phyloP scores from a whole-genome alignment of 1,284 basidiomycete species.

The Naganishia sp. region DNA sequence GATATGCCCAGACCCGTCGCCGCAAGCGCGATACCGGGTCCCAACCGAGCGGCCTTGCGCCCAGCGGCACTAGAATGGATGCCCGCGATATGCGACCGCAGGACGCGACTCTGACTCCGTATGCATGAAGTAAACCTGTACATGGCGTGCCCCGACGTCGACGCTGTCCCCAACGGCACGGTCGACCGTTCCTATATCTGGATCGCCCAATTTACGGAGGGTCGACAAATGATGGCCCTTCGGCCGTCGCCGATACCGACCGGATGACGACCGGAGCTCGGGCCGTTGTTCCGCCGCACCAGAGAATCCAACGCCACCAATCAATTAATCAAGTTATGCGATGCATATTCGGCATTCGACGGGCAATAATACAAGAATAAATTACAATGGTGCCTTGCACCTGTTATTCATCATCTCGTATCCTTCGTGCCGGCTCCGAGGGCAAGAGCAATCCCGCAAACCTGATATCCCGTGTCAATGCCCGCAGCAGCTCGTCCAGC shows the following conservation, averaged over 20 bases:
- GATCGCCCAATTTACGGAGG: too few species aligned
- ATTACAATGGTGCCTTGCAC: not conserved
- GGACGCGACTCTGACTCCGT: not conserved
- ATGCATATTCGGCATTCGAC: not conserved
- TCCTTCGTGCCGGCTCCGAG: conserved; percentile 5
- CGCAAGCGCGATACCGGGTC: conserved; percentile 1
- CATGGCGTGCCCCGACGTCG: not conserved
- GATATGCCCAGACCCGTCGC: conserved; percentile 15
- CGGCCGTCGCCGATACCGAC: not conserved
- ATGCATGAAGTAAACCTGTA: not conserved
- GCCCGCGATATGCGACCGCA: not conserved
- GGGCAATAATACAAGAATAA: not conserved
- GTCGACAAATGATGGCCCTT: not conserved
- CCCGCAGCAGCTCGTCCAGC: conserved; percentile 10
- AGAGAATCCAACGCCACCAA: not conserved
- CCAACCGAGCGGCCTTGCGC: not conserved
- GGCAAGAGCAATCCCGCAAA: conserved; percentile 17
- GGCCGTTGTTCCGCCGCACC: not conserved
- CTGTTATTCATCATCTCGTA: not conserved
- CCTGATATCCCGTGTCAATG: conserved; percentile 2
- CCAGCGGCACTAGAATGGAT: not conserved
- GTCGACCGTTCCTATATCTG: too few species aligned
- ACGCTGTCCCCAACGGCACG: too few species aligned
- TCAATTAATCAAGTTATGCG: not conserved
- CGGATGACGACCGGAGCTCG: not conserved